These are phyloP conservation scores for Pseudopyrenochaeta lycopersici DNA, from an alignment of 2,329 filamentous ascomycete genomes.

Conservation along the genomic window DNA sequence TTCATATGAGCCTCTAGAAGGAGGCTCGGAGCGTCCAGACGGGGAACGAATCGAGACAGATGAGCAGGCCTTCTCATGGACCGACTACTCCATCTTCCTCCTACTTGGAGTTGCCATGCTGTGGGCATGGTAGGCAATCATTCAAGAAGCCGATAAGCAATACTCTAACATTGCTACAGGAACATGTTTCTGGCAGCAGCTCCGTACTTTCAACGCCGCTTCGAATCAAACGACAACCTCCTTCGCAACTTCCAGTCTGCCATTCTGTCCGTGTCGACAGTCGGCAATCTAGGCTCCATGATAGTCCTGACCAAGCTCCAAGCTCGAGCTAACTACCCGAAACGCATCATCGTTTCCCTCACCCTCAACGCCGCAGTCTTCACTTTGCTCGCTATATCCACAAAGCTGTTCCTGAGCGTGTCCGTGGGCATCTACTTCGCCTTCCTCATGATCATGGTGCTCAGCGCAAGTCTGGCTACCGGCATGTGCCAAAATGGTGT, in stretches of 20 bases:
- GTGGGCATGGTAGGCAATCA: conserved; percentile 82
- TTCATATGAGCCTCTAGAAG: conserved; percentile 51
- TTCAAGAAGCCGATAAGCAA: background rate
- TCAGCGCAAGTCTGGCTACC: conserved; percentile 78
- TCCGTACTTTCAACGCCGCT: conserved; percentile 89
- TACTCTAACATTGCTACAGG: conserved; percentile 61
- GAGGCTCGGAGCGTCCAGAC: conserved; percentile 45
- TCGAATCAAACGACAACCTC: conserved; percentile 74
- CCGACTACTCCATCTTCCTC: conserved; percentile 86
- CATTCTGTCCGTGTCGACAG: conserved; percentile 84
- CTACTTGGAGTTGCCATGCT: conserved; percentile 92
- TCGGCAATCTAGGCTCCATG: conserved; percentile 81
- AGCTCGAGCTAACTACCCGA: conserved; percentile 83
- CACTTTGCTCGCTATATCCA: conserved; percentile 80
- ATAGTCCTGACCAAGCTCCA: conserved; percentile 82
- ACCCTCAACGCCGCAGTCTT: conserved; percentile 81
- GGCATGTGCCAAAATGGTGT: conserved; percentile 92
- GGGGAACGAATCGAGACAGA: conserved; percentile 43
- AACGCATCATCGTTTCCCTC: conserved; percentile 81
- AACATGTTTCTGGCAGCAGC: conserved; percentile 98
- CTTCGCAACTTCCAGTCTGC: conserved; percentile 86
- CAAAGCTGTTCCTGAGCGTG: conserved; percentile 70
- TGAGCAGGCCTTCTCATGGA: conserved; percentile 74
- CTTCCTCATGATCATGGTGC: conserved; percentile 85
- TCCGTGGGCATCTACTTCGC: conserved; percentile 75